Evolutionary conservation across 2,329 filamentous ascomycete genomes (phyloP).

Genomic region (Dactylonectria macrodidyma): DNA sequence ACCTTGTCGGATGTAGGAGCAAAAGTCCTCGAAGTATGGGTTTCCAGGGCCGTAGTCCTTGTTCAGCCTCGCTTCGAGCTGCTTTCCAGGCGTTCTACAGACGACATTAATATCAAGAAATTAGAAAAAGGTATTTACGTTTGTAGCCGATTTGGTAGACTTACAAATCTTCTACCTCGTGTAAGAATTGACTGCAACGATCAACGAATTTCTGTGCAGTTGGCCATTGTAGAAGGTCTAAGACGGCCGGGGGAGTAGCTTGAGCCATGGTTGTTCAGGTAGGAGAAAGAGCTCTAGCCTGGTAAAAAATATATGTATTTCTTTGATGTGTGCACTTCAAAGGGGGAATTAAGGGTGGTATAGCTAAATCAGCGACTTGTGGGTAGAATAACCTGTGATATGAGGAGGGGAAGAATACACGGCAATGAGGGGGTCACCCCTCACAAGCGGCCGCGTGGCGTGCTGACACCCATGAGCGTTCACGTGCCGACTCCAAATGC

Average conservation of each 20-base stretch:
- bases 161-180: slow-evolving; percentile 51
- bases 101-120: background rate
- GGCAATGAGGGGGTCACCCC: too few relatives aligned
- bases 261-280: too few relatives aligned
- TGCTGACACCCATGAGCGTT: too few relatives aligned
- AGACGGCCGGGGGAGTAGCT: too few relatives aligned
- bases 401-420: background rate
- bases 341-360: too few relatives aligned
- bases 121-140: too few relatives aligned
- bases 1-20: slow-evolving; percentile 55
- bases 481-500: too few relatives aligned
- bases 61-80: slow-evolving; percentile 61
- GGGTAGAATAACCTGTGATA: background rate
- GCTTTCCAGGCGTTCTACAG: slow-evolving; percentile 60
- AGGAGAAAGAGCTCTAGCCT: too few relatives aligned
- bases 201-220: slow-evolving; percentile 48
- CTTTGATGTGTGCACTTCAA: too few relatives aligned
- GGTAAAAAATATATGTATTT: too few relatives aligned
- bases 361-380: too few relatives aligned
- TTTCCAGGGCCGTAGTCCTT: slow-evolving; percentile 59
- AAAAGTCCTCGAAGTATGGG: slow-evolving; percentile 59
- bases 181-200: slow-evolving; percentile 50
- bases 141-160: slow-evolving; percentile 9
- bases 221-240: slow-evolving; percentile 25
- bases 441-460: too few relatives aligned